Evolutionary conservation across 441 rosid species (phyloP).

Genomic region (Populus hybrid): DNA sequence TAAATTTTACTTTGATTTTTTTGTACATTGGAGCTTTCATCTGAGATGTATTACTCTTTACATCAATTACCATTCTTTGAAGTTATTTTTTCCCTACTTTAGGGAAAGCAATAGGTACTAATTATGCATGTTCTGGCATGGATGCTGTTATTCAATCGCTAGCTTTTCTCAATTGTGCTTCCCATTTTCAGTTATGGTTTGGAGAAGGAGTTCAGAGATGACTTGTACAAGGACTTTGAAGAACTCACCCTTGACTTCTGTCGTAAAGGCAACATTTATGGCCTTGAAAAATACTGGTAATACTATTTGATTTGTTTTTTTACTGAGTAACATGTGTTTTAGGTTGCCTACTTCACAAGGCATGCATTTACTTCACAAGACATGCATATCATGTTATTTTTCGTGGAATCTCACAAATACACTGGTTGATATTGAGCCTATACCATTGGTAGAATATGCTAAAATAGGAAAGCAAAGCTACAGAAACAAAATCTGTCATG

Average conservation of each 20-base stretch:
- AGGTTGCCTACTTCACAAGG: neutral
- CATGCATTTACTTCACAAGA: neutral
- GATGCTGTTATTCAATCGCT: neutral
- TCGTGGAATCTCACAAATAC: neutral
- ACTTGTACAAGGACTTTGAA: constrained; percentile 85
- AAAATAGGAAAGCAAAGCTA: neutral
- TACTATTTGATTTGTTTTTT: constrained; percentile 1
- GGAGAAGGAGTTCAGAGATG: constrained; percentile 74
- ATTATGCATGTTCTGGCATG: neutral
- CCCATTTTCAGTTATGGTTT: constrained; percentile 71
- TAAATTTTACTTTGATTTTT: constrained; percentile 10
- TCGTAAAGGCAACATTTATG: constrained; percentile 74
- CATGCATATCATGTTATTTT: neutral
- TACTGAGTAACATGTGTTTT: neutral
- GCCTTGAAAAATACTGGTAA: constrained; percentile 98
- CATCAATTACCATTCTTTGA: neutral
- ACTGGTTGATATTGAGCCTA: neutral
- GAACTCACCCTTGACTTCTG: constrained; percentile 75
- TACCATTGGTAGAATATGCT: neutral
- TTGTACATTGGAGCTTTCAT: constrained; percentile 7
- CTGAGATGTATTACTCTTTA: neutral
- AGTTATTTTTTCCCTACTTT: constrained; percentile 1
- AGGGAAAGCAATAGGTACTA: neutral
- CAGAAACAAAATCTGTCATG: neutral
- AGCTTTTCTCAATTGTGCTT: neutral